Evolutionary conservation across 2,329 filamentous ascomycete species (phyloP).

Genomic region (Fusarium sp.): DNA sequence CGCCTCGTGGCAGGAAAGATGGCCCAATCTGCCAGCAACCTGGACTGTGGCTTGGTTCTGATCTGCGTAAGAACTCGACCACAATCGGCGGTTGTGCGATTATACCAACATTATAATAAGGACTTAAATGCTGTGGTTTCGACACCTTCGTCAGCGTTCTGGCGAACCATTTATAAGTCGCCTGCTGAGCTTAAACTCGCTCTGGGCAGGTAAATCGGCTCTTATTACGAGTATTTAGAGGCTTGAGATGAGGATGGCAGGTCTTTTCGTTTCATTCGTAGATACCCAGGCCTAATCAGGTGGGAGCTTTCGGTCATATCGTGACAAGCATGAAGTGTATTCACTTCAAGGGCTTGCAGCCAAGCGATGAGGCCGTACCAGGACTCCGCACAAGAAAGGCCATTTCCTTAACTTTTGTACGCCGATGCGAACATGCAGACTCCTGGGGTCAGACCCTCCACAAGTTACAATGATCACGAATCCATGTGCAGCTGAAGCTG

Average conservation of each 20-base stretch:
- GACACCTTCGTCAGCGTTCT: background rate
- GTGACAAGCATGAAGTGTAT: background rate
- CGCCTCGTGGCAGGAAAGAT: conserved; percentile 93
- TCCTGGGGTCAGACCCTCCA: background rate
- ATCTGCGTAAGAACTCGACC: conserved; percentile 10
- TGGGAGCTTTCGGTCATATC: background rate
- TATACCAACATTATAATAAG: background rate
- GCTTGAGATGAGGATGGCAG: background rate
- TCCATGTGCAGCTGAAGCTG: conserved; percentile 3
- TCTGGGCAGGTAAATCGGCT: background rate
- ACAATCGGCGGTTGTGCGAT: background rate
- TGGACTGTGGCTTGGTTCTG: conserved; percentile 98
- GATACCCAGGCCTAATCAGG: conserved; percentile 7
- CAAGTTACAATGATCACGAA: background rate
- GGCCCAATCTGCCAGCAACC: conserved; percentile 90
- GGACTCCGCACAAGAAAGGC: background rate
- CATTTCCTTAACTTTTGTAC: background rate
- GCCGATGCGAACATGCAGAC: background rate
- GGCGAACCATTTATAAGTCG: background rate
- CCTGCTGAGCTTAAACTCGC: background rate
- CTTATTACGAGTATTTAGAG: background rate
- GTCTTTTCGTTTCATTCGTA: conserved; percentile 20
- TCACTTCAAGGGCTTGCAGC: background rate
- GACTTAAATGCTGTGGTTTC: background rate
- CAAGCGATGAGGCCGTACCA: background rate